Evolutionary conservation across 768 basidiomycete species (phyloP), one percentile per base, ranked within the genome.

Genomic region (Lactifluus subvellereus): DNA sequence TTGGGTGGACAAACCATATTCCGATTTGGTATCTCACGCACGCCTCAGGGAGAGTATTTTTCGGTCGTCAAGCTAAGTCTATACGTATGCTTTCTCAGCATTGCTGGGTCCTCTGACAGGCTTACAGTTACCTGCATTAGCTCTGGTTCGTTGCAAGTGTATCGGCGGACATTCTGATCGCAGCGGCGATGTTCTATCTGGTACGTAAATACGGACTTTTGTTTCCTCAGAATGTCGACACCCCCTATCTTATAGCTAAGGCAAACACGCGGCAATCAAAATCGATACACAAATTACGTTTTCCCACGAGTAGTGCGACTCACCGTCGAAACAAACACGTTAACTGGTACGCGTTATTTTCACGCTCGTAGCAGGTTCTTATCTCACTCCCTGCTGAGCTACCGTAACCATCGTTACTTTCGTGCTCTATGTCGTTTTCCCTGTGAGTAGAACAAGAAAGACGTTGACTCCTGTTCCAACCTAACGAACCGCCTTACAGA

Each of bases 311-410:
- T 72, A 3, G 68, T 72, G 9, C 68, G 67, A 10, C 48, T 72
- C 22, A 69, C 70, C 4, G 48, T 72, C 20, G 71, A 72, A 62
- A 70, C 71, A 1, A 72, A 71, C 49, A 11, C 54, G 1, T 54
- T 71, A 48, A 22, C 67, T 61, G 33, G 67, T 65, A 14, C 37
- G 51, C 16, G 65, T 61, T 30, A 8, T n/a, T 6, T 8, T 32
- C 4, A 4, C 6, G 3, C 13, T 30, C 33, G 9, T 20, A 45
- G n/a, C 3, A 37, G 3, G 4, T 5, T 6, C 27, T 13, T 8
- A 33, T 63, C 32, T 59, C 16, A 63, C 40, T 14, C 30, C 22
- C 40, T 48, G 10, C 49, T 18, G 9, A 64, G 62, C 62, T 45
- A 54, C 52, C 33, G 62, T 64, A 3, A 48, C 62, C 4, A 48